Percentiles rank a stretch among this genome's conserved stretches.
Conservation (phyloP, 352 stramenopile genomes). For the Albugo laibachii region DNA sequence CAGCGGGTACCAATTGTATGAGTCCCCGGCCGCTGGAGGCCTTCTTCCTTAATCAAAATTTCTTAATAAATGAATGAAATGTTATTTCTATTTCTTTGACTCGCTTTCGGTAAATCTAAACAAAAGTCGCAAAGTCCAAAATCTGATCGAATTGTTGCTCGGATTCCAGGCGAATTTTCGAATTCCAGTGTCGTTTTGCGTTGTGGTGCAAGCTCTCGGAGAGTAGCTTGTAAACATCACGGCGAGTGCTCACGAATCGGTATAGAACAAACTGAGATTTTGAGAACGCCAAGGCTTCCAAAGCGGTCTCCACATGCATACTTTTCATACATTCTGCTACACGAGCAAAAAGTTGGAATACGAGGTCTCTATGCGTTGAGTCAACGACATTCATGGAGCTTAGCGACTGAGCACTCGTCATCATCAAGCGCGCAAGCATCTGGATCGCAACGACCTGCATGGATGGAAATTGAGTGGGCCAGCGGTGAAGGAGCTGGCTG, state of each 20-base stretch:
- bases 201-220: constrained; percentile 43
- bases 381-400: constrained; percentile 15
- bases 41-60: too few relatives aligned
- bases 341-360: constrained; percentile 33
- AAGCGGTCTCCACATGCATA: constrained; percentile 42
- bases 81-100: too few relatives aligned
- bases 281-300: constrained; percentile 66
- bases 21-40: constrained; percentile 14
- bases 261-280: constrained; percentile 62
- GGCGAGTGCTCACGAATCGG: constrained; percentile 46
- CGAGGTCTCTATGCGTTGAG: neutral
- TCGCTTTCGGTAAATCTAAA: too few relatives aligned
- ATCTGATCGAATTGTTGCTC: constrained; percentile 55
- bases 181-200: constrained; percentile 45
- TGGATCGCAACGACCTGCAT: constrained; percentile 59
- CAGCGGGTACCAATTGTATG: constrained; percentile 37
- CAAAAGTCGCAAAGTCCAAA: constrained; percentile 31
- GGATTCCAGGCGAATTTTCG: constrained; percentile 34
- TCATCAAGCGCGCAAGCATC: constrained; percentile 65
- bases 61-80: too few relatives aligned
- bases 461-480: constrained; percentile 41
- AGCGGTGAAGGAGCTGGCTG: constrained; percentile 26
- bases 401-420: constrained; percentile 42
- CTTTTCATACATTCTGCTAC: constrained; percentile 38
- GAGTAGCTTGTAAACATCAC: constrained; percentile 40